These are phyloP conservation scores for Rhizopus delemar DNA, from an alignment of 371 early-diverging fungal species.

Conservation along the genomic window DNA sequence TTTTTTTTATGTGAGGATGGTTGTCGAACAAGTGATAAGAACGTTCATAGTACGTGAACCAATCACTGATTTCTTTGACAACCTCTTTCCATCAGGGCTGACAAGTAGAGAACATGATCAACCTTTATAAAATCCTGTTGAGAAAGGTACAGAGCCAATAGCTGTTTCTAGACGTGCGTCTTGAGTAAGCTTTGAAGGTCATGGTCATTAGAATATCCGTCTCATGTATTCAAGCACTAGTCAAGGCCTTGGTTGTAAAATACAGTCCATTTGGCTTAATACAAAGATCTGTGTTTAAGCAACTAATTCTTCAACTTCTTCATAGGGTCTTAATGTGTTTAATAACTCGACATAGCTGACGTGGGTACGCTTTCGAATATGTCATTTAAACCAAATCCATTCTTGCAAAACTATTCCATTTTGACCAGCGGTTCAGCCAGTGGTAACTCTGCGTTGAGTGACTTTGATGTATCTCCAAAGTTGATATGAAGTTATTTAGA, in stretches of 20 bases:
- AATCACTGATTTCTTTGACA: conserved; percentile 9
- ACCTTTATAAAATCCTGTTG: conserved; percentile 7
- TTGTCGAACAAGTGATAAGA: conserved; percentile 12
- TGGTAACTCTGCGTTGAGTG: background rate
- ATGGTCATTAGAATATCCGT: conserved; percentile 12
- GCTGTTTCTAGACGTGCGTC: conserved; percentile 10
- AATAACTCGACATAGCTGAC: conserved; percentile 1
- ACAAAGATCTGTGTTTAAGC: background rate
- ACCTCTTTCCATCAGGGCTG: conserved; percentile 13
- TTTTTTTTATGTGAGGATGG: conserved; percentile 8
- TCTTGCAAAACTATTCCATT: background rate
- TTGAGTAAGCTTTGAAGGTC: conserved; percentile 10
- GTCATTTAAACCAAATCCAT: background rate
- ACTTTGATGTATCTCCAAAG: conserved; percentile 6
- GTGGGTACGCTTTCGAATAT: background rate
- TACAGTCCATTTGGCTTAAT: background rate
- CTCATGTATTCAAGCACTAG: conserved; percentile 7
- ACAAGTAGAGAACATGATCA: conserved; percentile 12
- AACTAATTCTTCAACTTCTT: conserved; percentile 3
- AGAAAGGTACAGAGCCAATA: conserved; percentile 11
- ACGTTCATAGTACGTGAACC: conserved; percentile 15
- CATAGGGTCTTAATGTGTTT: conserved; percentile 1
- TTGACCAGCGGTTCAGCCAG: background rate
- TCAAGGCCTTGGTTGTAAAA: background rate
- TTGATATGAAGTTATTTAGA: conserved; percentile 1